phyloP scores from a whole-genome alignment of 129 eudicot genomes.

The Helianthus tuberosus region DNA sequence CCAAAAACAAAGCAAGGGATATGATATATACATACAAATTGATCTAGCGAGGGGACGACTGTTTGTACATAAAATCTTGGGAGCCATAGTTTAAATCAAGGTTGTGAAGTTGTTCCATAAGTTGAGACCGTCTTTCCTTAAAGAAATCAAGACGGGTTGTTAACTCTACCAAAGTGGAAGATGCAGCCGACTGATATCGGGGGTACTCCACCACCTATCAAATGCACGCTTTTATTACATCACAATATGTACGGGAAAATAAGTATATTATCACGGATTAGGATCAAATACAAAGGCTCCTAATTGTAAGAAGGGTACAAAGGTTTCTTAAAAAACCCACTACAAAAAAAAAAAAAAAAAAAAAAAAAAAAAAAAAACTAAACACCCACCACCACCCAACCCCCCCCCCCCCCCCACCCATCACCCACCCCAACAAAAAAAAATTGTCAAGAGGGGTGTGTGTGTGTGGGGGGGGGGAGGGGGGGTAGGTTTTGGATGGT shows the following conservation, averaged over 20 bases:
- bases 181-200: conserved; percentile 69
- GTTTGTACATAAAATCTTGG: conserved; percentile 67
- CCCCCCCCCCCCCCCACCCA: too few species aligned
- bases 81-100: conserved; percentile 77
- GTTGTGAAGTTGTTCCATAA: conserved; percentile 95
- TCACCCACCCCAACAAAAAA: too few species aligned
- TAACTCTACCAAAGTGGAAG: conserved; percentile 87
- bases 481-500: too few species aligned
- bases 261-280: too few species aligned
- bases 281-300: too few species aligned
- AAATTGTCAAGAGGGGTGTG: too few species aligned
- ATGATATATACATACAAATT: conserved; percentile 34
- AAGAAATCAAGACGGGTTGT: conserved; percentile 95
- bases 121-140: conserved; percentile 89
- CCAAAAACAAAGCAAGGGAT: conserved; percentile 39
- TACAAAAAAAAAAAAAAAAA: too few species aligned
- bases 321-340: too few species aligned
- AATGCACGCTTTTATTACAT: conserved; percentile 13
- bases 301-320: too few species aligned
- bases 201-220: conserved; percentile 67
- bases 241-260: not conserved
- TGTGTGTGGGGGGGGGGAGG: too few species aligned
- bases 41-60: conserved; percentile 79
- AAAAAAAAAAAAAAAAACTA: too few species aligned
- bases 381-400: too few species aligned